Conservation (phyloP, 2,329 filamentous ascomycete species). For the Xylaria digitata region DNA sequence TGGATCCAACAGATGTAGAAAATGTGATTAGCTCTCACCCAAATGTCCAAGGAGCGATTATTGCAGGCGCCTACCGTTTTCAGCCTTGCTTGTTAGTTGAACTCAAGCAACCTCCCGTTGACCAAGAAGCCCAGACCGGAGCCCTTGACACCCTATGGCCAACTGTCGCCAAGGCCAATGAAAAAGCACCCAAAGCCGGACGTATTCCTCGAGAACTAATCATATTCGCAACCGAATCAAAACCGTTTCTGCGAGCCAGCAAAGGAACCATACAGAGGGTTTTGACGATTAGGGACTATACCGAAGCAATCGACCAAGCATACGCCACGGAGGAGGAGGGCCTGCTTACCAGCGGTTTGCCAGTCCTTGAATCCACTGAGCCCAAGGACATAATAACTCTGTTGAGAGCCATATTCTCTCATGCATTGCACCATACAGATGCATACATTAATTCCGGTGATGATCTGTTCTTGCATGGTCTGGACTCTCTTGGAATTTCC, state of each 20-base stretch:
- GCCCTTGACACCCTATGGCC: slow-evolving; percentile 33
- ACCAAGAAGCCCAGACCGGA: slow-evolving; percentile 5
- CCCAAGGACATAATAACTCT: slow-evolving; percentile 24
- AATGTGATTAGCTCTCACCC: slow-evolving; percentile 49
- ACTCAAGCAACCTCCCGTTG: slow-evolving; percentile 9
- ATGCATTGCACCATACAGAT: slow-evolving; percentile 33
- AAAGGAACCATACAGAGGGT: slow-evolving; percentile 37
- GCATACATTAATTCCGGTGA: slow-evolving; percentile 23
- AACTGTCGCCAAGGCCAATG: slow-evolving; percentile 29
- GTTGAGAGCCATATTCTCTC: slow-evolving; percentile 3
- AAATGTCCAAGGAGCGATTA: slow-evolving; percentile 26
- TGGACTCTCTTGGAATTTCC: slow-evolving; percentile 25
- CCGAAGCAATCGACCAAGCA: slow-evolving; percentile 36
- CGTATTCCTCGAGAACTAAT: slow-evolving; percentile 54
- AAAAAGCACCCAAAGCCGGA: slow-evolving; percentile 47
- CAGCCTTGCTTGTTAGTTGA: slow-evolving; percentile 36
- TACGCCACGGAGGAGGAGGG: slow-evolving; percentile 40
- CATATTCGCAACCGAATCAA: slow-evolving; percentile 28
- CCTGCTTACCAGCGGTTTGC: slow-evolving; percentile 34
- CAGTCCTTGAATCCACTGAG: slow-evolving; percentile 26
- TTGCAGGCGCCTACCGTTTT: slow-evolving; percentile 32
- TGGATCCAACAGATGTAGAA: slow-evolving; percentile 54
- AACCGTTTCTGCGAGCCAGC: slow-evolving; percentile 34
- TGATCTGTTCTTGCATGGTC: slow-evolving; percentile 26
- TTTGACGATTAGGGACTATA: slow-evolving; percentile 23